Evolutionary conservation across 805 yeast genomes (phyloP).

Genomic region (Nakazawaea siamensis): DNA sequence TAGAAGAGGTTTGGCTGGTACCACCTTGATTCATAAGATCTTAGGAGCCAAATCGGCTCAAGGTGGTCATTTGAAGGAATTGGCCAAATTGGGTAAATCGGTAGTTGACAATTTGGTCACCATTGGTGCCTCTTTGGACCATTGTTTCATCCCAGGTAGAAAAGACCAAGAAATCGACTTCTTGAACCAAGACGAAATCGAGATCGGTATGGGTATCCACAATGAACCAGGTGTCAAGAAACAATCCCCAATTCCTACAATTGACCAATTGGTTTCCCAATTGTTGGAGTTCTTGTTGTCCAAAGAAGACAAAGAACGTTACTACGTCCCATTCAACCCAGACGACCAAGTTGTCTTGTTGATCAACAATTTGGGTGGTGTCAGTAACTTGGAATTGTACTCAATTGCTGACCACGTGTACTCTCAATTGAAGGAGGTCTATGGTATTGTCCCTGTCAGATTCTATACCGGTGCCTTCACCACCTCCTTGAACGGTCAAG

Average conservation of each 20-base stretch:
- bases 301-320: constrained; percentile 63
- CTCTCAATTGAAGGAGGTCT: constrained; percentile 40
- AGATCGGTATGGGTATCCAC: constrained; percentile 85
- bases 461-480: constrained; percentile 71
- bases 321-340: constrained; percentile 61
- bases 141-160: constrained; percentile 85
- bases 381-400: constrained; percentile 70
- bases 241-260: constrained; percentile 59
- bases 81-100: constrained; percentile 49
- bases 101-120: constrained; percentile 69
- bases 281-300: constrained; percentile 59
- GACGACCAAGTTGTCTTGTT: constrained; percentile 59
- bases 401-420: constrained; percentile 60
- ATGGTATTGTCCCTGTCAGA: constrained; percentile 56
- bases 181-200: constrained; percentile 59
- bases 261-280: constrained; percentile 48
- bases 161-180: constrained; percentile 35
- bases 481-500: constrained; percentile 88
- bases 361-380: constrained; percentile 85
- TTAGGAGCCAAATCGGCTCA: constrained; percentile 60
- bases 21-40: constrained; percentile 77
- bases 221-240: constrained; percentile 65
- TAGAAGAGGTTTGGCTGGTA: constrained; percentile 90
- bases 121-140: constrained; percentile 83
- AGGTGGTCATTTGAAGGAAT: constrained; percentile 37